Evolutionary conservation across 2,329 filamentous ascomycete genomes (phyloP), one percentile per base, ranked within the genome.

Genomic region (Eutypella sp.): DNA sequence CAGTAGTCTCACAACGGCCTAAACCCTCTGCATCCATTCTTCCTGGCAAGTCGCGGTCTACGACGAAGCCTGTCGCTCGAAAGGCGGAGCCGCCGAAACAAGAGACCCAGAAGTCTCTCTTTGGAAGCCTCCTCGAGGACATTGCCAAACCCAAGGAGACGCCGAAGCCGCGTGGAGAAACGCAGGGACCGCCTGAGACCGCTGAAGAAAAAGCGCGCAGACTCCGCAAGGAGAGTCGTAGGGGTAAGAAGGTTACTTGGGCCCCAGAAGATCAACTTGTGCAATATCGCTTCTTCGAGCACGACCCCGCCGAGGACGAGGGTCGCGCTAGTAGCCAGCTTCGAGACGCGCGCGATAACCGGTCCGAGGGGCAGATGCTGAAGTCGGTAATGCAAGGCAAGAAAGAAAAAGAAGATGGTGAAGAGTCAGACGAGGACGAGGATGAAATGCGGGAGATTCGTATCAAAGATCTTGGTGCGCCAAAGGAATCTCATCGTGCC

Each of bases 321-420:
- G 84, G 82, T 44, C 76, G 85, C 45, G 78, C 80, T 44, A 73
- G 76, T 45, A 85, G 81, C 57, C 82, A 88, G 74, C 77, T 84
- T 34, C 80, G 81, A 41, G 85, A 90, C 62, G 84, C 84, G 4
- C 78, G 78, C 24, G 86, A 90, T 60, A 84, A 88, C 57, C 81
- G 82, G 41, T 82, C 81, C 5, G 87, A 88, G 58, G 84, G 87
- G 41, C 82, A 85, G 71, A 81, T 85, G 55, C 68, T 84, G 43
- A 84, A 82, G 56, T 73, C 75, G 51, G 70, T 75, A 39, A 68
- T 73, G 7, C 71, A 72, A 23, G 69, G 73, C 38, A 77, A 80
- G 2, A 78, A 83, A 1, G 76, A 83, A 10, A 75, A 79, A 3
- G 73, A 76, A 4, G 75, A 77, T 9, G 80, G 20, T 9, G 36